Base-by-base conservation (phyloP, 768 basidiomycete species). In the Cyclocybe aegerita region DNA sequence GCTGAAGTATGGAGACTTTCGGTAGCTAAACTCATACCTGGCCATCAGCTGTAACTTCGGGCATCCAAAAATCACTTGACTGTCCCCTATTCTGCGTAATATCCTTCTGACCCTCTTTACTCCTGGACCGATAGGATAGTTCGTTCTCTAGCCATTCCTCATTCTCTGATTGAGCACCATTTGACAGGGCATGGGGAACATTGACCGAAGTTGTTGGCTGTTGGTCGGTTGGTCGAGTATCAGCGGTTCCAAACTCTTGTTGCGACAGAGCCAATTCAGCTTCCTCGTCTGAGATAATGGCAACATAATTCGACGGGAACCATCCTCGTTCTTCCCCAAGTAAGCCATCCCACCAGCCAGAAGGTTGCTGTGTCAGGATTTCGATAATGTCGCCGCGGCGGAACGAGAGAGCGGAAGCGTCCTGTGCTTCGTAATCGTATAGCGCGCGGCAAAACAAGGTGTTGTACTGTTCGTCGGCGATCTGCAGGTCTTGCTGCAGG, bases 331-430 rank as follows among this genome's bases (percentile, higher is more conserved):
- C 87, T 48, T 91, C 89, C 42, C 85, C 83, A 15, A 97, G 77
- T 52, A 97, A 73, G 4, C 96, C 96, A 66, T 99, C 96, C 97
- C 95, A 98, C 96, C 96, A 99, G 11, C 96, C 96, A 4, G 90
- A 90, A 34, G 91, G 89, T 48, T 98, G 83, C 60, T 86, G 87
- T 9, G 88, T 90, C 46, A 96, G 78, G 52, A 98, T 93, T 67
- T 98, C 93, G 57, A 99, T 97, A 58, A 98, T 80, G 64, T 98
- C 94, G 56, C 86, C 88, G 58, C 81, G 83, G 54, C 67, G 76
- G 67, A 99, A 98, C 11, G 90, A 90, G 39, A 99, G 81, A 0
- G 96, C 90, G 2, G 93, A 93, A 39, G 82, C 75, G 59, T 98
- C 94, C 61, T 87, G 76, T n/a, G 90, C 86, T 58, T 85, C 78